Evolutionary conservation across 2,329 filamentous ascomycete genomes (phyloP).

Genomic region (Metarhizium anisopliae): DNA sequence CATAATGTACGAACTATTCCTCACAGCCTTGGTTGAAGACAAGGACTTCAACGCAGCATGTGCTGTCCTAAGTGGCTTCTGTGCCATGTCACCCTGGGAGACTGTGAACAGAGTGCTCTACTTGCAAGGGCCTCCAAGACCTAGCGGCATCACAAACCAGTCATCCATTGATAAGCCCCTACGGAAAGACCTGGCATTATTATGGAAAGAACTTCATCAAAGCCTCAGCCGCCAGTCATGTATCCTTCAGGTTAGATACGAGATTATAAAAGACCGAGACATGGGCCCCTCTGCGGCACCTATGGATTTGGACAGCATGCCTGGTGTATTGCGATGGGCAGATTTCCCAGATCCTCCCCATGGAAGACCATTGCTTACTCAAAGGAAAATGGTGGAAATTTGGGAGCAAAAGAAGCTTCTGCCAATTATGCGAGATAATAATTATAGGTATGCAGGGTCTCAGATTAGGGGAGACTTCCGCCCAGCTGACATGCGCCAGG

Average conservation of each 20-base stretch:
- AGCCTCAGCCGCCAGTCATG: conserved; percentile 49
- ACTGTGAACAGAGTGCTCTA: conserved; percentile 42
- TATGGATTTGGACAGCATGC: conserved; percentile 31
- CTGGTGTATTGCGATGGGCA: conserved; percentile 46
- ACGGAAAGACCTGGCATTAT: conserved; percentile 25
- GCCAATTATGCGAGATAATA: conserved; percentile 41
- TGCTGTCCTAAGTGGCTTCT: conserved; percentile 47
- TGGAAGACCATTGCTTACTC: conserved; percentile 35
- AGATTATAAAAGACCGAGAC: conserved; percentile 38
- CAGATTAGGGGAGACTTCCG: not conserved
- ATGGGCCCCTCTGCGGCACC: conserved; percentile 28
- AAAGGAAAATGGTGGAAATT: conserved; percentile 49
- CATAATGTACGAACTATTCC: conserved; percentile 50
- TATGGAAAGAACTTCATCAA: conserved; percentile 47
- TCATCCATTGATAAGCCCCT: conserved; percentile 28
- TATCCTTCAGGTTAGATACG: conserved; percentile 45
- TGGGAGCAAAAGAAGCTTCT: conserved; percentile 40
- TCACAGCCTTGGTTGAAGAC: conserved; percentile 43
- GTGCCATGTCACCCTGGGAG: conserved; percentile 44
- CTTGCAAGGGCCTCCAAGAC: conserved; percentile 38
- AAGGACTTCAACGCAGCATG: conserved; percentile 39
- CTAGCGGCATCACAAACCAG: conserved; percentile 35
- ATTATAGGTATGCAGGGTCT: conserved; percentile 34
- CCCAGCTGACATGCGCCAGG: conserved; percentile 22
- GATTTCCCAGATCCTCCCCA: conserved; percentile 51